phyloP scores from a whole-genome alignment of 148 eudicot species.

The Cornus controversa region DNA sequence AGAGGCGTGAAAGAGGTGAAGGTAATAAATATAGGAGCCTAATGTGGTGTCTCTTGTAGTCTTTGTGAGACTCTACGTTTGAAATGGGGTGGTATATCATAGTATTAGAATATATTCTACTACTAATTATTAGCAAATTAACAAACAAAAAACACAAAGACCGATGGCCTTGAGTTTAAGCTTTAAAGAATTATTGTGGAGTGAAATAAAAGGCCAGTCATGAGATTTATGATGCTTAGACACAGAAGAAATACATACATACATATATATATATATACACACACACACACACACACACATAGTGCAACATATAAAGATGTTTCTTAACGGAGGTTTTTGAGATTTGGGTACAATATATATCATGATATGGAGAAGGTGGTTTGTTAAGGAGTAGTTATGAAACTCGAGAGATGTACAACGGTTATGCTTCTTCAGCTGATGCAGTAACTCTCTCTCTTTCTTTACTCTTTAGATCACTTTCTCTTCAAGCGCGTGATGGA shows the following conservation, averaged over 20 bases:
- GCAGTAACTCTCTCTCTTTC: not conserved
- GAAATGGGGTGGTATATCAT: not conserved
- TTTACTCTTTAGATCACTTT: not conserved
- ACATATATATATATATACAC: not conserved
- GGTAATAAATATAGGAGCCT: slow-evolving; percentile 24
- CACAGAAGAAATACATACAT: too few relatives aligned
- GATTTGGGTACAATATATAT: not conserved
- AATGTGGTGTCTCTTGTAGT: too few relatives aligned
- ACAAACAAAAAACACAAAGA: not conserved
- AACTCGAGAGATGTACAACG: slow-evolving; percentile 11
- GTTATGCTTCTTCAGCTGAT: not conserved
- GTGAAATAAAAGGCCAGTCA: not conserved
- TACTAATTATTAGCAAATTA: too few relatives aligned
- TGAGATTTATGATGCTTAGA: slow-evolving; percentile 6
- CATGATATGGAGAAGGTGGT: slow-evolving; percentile 7
- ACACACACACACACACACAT: too few relatives aligned
- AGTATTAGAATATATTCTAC: not conserved
- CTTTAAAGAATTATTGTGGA: not conserved
- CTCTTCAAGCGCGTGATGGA: not conserved
- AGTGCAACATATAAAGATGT: not conserved
- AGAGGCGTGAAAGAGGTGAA: slow-evolving; percentile 16
- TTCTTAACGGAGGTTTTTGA: not conserved
- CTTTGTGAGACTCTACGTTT: not conserved
- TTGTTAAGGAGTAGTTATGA: slow-evolving; percentile 29
- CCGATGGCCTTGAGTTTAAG: not conserved